Evolutionary conservation across 2,329 filamentous ascomycete species (phyloP).

Genomic region (Cercospora janseana): DNA sequence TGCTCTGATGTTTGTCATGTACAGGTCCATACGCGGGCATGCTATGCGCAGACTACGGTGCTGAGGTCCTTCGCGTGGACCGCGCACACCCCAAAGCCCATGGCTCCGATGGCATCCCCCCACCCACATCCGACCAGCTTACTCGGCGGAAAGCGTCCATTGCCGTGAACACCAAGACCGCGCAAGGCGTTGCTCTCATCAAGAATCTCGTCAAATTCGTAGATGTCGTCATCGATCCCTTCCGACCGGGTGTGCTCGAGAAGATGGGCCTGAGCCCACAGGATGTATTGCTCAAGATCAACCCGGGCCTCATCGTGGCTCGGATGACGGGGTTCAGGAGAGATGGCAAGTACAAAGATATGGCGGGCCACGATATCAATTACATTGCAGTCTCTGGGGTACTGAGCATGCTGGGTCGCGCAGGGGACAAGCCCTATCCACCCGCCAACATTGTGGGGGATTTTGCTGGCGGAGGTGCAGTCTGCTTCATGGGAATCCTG

Average conservation of each 20-base stretch:
- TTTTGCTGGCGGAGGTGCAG: constrained; percentile 84
- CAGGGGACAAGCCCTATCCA: constrained; percentile 67
- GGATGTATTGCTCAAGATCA: constrained; percentile 61
- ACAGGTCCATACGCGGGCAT: constrained; percentile 83
- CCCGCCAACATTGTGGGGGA: constrained; percentile 85
- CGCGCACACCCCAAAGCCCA: constrained; percentile 50
- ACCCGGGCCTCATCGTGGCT: constrained; percentile 74
- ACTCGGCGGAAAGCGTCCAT: constrained; percentile 80
- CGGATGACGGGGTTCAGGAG: constrained; percentile 88
- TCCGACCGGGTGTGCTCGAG: constrained; percentile 86
- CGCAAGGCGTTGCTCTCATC: constrained; percentile 63
- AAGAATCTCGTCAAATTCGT: constrained; percentile 60
- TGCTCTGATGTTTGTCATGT: background rate
- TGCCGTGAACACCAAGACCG: constrained; percentile 72
- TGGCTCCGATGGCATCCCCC: constrained; percentile 30
- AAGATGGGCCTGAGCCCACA: constrained; percentile 73
- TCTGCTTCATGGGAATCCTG: constrained; percentile 77
- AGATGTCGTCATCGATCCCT: constrained; percentile 90
- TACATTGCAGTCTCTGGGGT: constrained; percentile 88
- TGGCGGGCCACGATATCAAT: constrained; percentile 96
- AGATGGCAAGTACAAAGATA: constrained; percentile 77
- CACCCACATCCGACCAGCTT: constrained; percentile 66
- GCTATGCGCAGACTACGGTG: constrained; percentile 85
- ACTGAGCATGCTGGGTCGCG: constrained; percentile 70
- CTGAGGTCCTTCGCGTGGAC: constrained; percentile 83